Percentiles rank a stretch among this genome's conserved stretches.
phyloP scores from a whole-genome alignment of 441 rosid genomes.

The Theobroma grandiflorum region DNA sequence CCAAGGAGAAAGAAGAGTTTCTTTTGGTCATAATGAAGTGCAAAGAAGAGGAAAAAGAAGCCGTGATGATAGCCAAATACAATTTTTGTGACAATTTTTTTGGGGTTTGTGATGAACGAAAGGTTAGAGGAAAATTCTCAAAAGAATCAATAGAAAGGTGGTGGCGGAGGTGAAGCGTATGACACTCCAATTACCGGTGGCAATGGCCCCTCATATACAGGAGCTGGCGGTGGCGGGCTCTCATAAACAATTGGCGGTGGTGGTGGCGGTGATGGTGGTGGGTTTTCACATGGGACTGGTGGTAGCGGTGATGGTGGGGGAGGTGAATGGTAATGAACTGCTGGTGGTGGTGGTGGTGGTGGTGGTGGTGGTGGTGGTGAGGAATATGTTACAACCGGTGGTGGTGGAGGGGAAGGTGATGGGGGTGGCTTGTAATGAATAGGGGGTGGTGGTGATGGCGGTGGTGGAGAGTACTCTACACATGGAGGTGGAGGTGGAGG shows the following conservation, averaged over 20 bases:
- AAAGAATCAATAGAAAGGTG: slow-evolving; percentile 95
- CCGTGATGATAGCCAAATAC: slow-evolving; percentile 13
- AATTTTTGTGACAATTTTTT: slow-evolving; percentile 23
- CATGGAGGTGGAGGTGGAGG: slow-evolving; percentile 52
- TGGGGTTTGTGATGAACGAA: slow-evolving; percentile 28
- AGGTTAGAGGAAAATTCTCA: slow-evolving; percentile 66
- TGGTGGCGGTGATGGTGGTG: slow-evolving; percentile 35
- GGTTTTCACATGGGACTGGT: slow-evolving; percentile 34
- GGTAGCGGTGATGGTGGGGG: slow-evolving; percentile 46
- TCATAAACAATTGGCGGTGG: slow-evolving; percentile 33
- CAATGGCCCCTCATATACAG: slow-evolving; percentile 82
- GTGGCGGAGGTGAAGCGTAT: slow-evolving; percentile 96
- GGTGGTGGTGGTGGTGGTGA: slow-evolving; percentile 40
- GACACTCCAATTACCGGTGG: slow-evolving; percentile 85
- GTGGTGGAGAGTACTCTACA: slow-evolving; percentile 28
- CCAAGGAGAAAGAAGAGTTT: slow-evolving; percentile 30
- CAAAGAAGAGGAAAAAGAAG: slow-evolving; percentile 32
- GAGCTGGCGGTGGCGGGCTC: slow-evolving; percentile 71
- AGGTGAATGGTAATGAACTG: slow-evolving; percentile 39
- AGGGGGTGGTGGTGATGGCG: slow-evolving; percentile 35
- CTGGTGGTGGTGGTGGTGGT: slow-evolving; percentile 39
- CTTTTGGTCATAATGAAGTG: slow-evolving; percentile 33
- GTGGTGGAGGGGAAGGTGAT: slow-evolving; percentile 40
- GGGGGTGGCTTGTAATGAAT: slow-evolving; percentile 41
- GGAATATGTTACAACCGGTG: slow-evolving; percentile 30